These are phyloP conservation scores for Cornus kousa DNA, from an alignment of 148 eudicot genomes.

Conservation along the genomic window DNA sequence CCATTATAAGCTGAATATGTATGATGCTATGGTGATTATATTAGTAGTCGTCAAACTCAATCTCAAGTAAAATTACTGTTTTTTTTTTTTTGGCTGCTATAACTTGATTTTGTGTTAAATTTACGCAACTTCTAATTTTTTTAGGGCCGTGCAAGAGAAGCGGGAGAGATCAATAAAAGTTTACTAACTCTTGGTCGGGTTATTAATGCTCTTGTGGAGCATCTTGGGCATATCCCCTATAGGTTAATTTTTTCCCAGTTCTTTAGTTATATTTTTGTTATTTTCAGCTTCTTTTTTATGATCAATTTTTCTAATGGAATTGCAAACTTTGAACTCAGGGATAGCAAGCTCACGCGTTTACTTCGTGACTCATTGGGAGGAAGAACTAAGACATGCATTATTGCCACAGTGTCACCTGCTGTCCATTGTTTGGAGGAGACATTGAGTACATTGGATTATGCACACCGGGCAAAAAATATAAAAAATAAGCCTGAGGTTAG, in stretches of 20 bases:
- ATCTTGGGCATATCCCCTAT: constrained; percentile 89
- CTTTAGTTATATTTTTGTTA: not conserved
- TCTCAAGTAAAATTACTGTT: not conserved
- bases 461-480: constrained; percentile 88
- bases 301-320: not conserved
- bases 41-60: not conserved
- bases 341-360: constrained; percentile 91
- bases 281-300: not conserved
- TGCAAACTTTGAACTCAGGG: constrained; percentile 34
- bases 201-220: constrained; percentile 91
- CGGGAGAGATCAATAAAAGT: constrained; percentile 96
- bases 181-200: constrained; percentile 88
- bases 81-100: not conserved
- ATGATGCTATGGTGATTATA: not conserved
- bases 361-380: constrained; percentile 95
- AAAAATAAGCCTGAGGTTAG: constrained; percentile 89
- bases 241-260: constrained; percentile 36
- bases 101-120: not conserved
- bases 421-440: constrained; percentile 96
- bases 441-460: constrained; percentile 87
- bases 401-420: constrained; percentile 96
- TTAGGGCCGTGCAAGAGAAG: constrained; percentile 97
- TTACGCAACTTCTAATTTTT: not conserved
- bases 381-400: constrained; percentile 90
- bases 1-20: not conserved